Evolutionary conservation across 2,329 filamentous ascomycete genomes (phyloP).

Genomic region (Aspergillaceae sp.): DNA sequence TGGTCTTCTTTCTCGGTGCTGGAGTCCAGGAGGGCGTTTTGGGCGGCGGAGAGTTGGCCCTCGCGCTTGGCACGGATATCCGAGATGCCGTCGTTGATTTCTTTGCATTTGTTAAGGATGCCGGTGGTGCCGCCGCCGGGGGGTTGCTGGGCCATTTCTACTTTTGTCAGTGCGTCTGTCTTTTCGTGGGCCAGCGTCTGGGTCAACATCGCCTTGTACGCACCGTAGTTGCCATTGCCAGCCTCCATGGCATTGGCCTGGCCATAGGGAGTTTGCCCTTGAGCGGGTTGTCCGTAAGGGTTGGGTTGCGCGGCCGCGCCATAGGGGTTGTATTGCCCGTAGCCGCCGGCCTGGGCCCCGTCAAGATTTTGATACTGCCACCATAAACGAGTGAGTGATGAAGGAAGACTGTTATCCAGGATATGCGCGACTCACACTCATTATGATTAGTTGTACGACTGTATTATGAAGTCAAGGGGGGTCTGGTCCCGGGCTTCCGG

Average conservation of each 20-base stretch:
- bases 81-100: slow-evolving; percentile 69
- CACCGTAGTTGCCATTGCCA: slow-evolving; percentile 31
- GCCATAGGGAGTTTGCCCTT: slow-evolving; percentile 19
- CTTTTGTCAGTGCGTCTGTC: not conserved
- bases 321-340: slow-evolving; percentile 51
- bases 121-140: slow-evolving; percentile 55
- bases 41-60: slow-evolving; percentile 45
- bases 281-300: slow-evolving; percentile 17
- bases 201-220: slow-evolving; percentile 4
- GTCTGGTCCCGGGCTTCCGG: not conserved
- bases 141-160: slow-evolving; percentile 14
- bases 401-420: not conserved
- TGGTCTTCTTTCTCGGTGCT: slow-evolving; percentile 61
- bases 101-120: slow-evolving; percentile 75
- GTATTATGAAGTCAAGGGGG: not conserved
- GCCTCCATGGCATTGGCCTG: slow-evolving; percentile 24
- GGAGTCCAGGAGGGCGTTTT: slow-evolving; percentile 66
- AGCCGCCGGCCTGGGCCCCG: slow-evolving; percentile 33
- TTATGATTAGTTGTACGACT: slow-evolving; percentile 22
- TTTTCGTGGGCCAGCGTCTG: not conserved
- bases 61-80: slow-evolving; percentile 57
- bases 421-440: slow-evolving; percentile 43
- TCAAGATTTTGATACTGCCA: slow-evolving; percentile 21
- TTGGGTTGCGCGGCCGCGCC: slow-evolving; percentile 25
- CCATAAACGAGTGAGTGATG: slow-evolving; percentile 7